A percentile compares a stretch with the other conserved stretches of the same genome.
These are phyloP conservation scores for Annona squamosa DNA, from an alignment of 164 flowering plant species.

Conservation along the genomic window DNA sequence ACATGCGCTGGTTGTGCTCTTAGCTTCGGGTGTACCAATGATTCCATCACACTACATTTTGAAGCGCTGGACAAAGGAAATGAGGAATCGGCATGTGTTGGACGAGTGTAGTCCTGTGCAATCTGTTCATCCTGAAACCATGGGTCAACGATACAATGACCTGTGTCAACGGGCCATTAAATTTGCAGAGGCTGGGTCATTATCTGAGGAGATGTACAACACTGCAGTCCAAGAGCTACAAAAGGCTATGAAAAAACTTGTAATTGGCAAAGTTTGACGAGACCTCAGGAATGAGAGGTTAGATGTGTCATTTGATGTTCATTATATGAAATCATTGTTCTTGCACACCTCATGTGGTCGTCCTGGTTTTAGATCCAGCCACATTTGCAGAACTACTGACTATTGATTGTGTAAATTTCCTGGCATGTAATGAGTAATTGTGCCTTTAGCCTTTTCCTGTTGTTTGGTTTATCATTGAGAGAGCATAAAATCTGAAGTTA, in stretches of 20 bases:
- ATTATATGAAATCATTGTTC: not conserved
- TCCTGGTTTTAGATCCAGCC: not conserved
- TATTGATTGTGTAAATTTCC: not conserved
- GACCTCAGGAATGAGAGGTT: not conserved
- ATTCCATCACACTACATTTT: slow-evolving; percentile 72
- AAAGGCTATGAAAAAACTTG: slow-evolving; percentile 62
- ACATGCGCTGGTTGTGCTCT: slow-evolving; percentile 76
- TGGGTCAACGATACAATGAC: slow-evolving; percentile 67
- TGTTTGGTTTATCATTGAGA: not conserved
- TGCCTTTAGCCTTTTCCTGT: not conserved
- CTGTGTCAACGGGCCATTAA: slow-evolving; percentile 60
- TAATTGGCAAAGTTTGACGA: slow-evolving; percentile 30
- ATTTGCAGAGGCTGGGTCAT: slow-evolving; percentile 72
- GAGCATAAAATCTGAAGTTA: not conserved
- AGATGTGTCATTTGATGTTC: not conserved
- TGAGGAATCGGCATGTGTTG: slow-evolving; percentile 37
- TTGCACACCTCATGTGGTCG: not conserved
- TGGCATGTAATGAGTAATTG: not conserved
- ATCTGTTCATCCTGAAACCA: slow-evolving; percentile 21
- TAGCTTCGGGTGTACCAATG: slow-evolving; percentile 53
- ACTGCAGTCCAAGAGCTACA: slow-evolving; percentile 53
- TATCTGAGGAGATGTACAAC: slow-evolving; percentile 54
- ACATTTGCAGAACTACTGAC: not conserved
- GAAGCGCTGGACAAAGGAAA: slow-evolving; percentile 85
- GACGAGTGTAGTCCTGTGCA: not conserved